Conservation (phyloP, 2,329 filamentous ascomycete genomes). For the Seiridium unicorne region DNA sequence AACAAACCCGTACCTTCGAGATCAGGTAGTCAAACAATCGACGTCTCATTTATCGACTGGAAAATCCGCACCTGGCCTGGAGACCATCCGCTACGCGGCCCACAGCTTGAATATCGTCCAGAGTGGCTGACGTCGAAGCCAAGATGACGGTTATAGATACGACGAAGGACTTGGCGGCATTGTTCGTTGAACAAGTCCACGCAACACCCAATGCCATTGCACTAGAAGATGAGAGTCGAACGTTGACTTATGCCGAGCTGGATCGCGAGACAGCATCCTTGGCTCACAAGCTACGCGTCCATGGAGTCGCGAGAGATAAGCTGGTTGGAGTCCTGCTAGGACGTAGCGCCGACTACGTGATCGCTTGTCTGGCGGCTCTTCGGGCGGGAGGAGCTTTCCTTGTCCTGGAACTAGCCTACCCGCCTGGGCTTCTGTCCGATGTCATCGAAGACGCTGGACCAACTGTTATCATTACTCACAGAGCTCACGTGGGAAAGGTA, state of each 20-base stretch:
- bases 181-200: slow-evolving; percentile 68
- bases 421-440: slow-evolving; percentile 69
- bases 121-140: neutral
- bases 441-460: slow-evolving; percentile 75
- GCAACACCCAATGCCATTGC: slow-evolving; percentile 68
- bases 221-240: slow-evolving; percentile 66
- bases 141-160: slow-evolving; percentile 68
- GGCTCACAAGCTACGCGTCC: slow-evolving; percentile 59
- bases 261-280: slow-evolving; percentile 66
- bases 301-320: slow-evolving; percentile 70
- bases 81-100: too few relatives aligned
- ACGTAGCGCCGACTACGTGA: slow-evolving; percentile 75
- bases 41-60: too few relatives aligned
- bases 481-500: slow-evolving; percentile 63
- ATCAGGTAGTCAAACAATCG: too few relatives aligned
- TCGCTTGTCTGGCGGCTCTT: slow-evolving; percentile 75
- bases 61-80: too few relatives aligned
- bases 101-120: neutral
- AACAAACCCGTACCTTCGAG: too few relatives aligned
- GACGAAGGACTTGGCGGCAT: slow-evolving; percentile 68
- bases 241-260: slow-evolving; percentile 71
- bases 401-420: slow-evolving; percentile 78
- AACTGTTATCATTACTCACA: slow-evolving; percentile 67
- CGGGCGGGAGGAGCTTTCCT: slow-evolving; percentile 78
- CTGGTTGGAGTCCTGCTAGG: slow-evolving; percentile 75